Base-by-base conservation (phyloP, 352 stramenopile genomes). In the Phytopythium sindhum region DNA sequence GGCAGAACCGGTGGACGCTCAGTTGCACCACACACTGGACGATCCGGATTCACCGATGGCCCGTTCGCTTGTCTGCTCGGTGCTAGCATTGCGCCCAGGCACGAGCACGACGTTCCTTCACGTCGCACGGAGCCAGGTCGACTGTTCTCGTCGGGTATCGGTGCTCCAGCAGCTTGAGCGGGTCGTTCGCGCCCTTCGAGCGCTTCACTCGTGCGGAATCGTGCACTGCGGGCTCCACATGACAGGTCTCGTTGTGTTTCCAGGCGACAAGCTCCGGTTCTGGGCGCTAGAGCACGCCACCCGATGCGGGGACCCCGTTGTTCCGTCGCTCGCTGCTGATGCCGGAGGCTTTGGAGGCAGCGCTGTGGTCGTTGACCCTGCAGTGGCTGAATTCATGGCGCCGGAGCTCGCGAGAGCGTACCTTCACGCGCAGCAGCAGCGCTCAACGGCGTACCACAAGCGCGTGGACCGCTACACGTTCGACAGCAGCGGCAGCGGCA, bases 221-320 rank as follows among this genome's bases (percentile, higher is more conserved):
- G 77, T 91, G 37, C 82, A 91, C 47, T 80, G 82, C 24, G 68
- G 68, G 6, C 54, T 91, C 1, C 65, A 84, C 35, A 69, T 79
- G 24, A 67, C 84, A 10, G 80, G 63, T 0, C 52, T 89, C 4
- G 63, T 77, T 19, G 60, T 80, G 0, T 75, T 77, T 45, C 62
- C 65, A 17, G 71, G 69, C n/a, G 58, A 80, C 7, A 63, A 65
- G 24, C 51, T 88, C 19, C 82, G 81, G 42, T 86, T 89, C 24
- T 72, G 66, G 45, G 69, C 74, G 10, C 67, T 91, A 28, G 77
- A 91, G 47, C 66, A 86, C 42, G 72, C 75, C 4, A 76, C 77
- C 1, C 65, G 63, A 7, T 70, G 76, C 56, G 72, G 70, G 6
- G 64, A 71, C 28, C 54, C 54, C 17, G 63, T 79, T 39, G 55